Evolutionary conservation across 257 asterid genomes (phyloP).

Genomic region (Solanum tarijense): DNA sequence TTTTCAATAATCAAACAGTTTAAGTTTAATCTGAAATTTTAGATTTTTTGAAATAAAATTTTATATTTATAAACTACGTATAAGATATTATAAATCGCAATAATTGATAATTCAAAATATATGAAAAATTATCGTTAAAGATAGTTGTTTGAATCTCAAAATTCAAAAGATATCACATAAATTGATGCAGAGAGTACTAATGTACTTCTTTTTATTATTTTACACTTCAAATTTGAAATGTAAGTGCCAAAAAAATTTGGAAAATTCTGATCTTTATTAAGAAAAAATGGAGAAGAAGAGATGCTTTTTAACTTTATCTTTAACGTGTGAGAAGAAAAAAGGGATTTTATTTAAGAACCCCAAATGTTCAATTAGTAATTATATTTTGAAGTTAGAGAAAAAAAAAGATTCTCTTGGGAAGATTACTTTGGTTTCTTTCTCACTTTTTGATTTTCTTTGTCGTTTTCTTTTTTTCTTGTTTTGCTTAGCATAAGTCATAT

Average conservation of each 20-base stretch:
- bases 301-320: conserved; percentile 57
- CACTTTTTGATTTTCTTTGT: conserved; percentile 12
- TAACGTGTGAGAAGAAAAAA: conserved; percentile 27
- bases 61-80: too few species aligned
- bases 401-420: conserved; percentile 25
- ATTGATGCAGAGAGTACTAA: neutral
- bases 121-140: too few species aligned
- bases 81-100: too few species aligned
- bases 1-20: too few species aligned
- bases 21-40: too few species aligned
- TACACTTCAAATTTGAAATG: neutral
- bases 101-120: too few species aligned
- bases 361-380: neutral
- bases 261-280: neutral
- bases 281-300: conserved; percentile 14
- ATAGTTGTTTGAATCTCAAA: too few species aligned
- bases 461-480: conserved; percentile 9
- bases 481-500: conserved; percentile 18
- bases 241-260: neutral
- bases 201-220: neutral
- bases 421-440: conserved; percentile 26
- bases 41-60: too few species aligned
- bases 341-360: neutral
- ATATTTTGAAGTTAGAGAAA: conserved; percentile 15
- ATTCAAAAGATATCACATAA: too few species aligned